A percentile compares a stretch with the other conserved stretches of the same genome.
Evolutionary conservation across 257 asterid species (phyloP).

Genomic region (Plantago ovata): DNA sequence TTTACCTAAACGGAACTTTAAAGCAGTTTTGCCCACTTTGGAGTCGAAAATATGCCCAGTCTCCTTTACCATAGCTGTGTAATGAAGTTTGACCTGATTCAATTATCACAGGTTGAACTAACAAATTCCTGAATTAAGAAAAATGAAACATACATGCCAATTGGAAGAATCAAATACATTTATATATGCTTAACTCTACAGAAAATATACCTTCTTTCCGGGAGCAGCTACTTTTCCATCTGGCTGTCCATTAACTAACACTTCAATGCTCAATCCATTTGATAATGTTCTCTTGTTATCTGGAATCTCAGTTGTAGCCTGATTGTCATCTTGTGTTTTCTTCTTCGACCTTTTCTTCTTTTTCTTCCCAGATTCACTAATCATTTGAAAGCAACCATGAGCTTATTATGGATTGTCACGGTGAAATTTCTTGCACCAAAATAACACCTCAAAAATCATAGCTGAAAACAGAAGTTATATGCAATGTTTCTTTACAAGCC

Average conservation of each 20-base stretch:
- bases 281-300: constrained; percentile 45
- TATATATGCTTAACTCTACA: constrained; percentile 9
- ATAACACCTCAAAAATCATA: constrained; percentile 1
- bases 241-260: constrained; percentile 49
- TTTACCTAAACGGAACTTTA: constrained; percentile 67
- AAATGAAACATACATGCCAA: no score
- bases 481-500: constrained; percentile 1
- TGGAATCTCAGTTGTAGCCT: constrained; percentile 22
- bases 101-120: background rate
- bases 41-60: constrained; percentile 54
- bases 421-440: background rate
- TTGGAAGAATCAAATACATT: background rate
- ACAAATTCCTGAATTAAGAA: background rate
- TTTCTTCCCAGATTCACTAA: constrained; percentile 34
- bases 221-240: constrained; percentile 66
- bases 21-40: constrained; percentile 41
- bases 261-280: constrained; percentile 75
- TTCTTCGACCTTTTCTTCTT: constrained; percentile 42
- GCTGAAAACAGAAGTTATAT: constrained; percentile 10
- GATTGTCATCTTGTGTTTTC: constrained; percentile 34
- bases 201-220: constrained; percentile 57
- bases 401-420: constrained; percentile 31
- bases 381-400: constrained; percentile 30
- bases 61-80: constrained; percentile 61
- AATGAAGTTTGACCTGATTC: constrained; percentile 64